Percentiles rank a stretch among this genome's conserved stretches.
Conservation (phyloP, 139 green algal species). For the Closterium sp. region DNA sequence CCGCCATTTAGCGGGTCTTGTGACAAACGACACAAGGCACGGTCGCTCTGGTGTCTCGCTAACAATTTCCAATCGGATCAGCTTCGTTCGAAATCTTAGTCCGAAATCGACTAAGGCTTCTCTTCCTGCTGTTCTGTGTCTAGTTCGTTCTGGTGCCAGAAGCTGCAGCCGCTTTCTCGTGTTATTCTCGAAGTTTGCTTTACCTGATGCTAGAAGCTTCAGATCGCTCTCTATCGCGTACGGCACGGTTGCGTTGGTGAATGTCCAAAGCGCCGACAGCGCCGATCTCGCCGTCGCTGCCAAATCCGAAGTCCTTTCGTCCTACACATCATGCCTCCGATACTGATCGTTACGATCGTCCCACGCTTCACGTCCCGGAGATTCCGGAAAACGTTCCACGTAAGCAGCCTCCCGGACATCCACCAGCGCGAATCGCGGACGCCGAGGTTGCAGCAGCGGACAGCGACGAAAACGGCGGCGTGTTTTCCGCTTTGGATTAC, state of each 20-base stretch:
- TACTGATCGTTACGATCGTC: not conserved
- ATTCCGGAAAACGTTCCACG: not conserved
- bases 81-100: not conserved
- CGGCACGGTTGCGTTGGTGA: not conserved
- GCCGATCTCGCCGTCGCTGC: not conserved
- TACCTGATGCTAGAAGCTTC: not conserved
- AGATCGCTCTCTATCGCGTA: not conserved
- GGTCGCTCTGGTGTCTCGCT: not conserved
- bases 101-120: not conserved
- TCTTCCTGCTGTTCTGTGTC: not conserved
- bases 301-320: not conserved
- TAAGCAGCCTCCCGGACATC: not conserved
- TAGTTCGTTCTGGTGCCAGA: not conserved
- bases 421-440: not conserved
- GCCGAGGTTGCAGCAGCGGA: not conserved
- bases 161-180: not conserved
- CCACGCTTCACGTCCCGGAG: too few relatives aligned
- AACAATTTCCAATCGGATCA: not conserved
- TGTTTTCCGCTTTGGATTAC: not conserved
- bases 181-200: too few relatives aligned
- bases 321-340: not conserved
- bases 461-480: not conserved
- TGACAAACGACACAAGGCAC: too few relatives aligned
- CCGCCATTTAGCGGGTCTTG: not conserved
- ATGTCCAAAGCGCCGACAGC: not conserved